These are phyloP conservation scores for Alloascoidea hylecoeti DNA, from an alignment of 805 yeast genomes.

Conservation along the genomic window DNA sequence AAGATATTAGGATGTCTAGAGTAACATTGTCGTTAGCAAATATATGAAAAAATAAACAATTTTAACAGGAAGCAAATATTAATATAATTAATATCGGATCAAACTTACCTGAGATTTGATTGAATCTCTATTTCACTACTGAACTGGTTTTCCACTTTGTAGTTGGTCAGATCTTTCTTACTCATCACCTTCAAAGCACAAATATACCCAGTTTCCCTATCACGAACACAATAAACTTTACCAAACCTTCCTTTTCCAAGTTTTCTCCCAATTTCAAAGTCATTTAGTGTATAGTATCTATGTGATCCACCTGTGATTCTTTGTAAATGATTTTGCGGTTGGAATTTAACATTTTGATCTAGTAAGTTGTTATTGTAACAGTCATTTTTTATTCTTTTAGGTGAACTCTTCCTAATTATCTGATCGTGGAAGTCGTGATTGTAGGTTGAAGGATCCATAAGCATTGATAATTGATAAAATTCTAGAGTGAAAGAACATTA, in stretches of 20 bases:
- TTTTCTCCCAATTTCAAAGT: slow-evolving; percentile 78
- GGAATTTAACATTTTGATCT: too few relatives aligned
- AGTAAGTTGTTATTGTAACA: too few relatives aligned
- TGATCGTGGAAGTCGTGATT: too few relatives aligned
- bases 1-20: slow-evolving; percentile 64
- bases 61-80: too few relatives aligned
- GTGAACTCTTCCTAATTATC: too few relatives aligned
- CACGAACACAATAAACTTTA: slow-evolving; percentile 78
- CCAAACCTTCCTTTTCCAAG: slow-evolving; percentile 94
- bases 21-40: not conserved
- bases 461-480: too few relatives aligned
- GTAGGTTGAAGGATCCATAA: too few relatives aligned
- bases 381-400: too few relatives aligned
- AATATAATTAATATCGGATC: not conserved
- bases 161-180: slow-evolving; percentile 59
- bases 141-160: slow-evolving; percentile 73
- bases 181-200: slow-evolving; percentile 91
- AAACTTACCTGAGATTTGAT: slow-evolving; percentile 30
- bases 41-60: not conserved
- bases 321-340: too few relatives aligned
- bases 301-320: too few relatives aligned
- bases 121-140: slow-evolving; percentile 90
- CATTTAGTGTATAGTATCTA: slow-evolving; percentile 28
- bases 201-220: slow-evolving; percentile 57
- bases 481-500: too few relatives aligned